A percentile compares a stretch with the other conserved stretches of the same genome.
Conservation (phyloP, 1,139 yeast species). For the Nakaseomyces kungkrabaensis region DNA sequence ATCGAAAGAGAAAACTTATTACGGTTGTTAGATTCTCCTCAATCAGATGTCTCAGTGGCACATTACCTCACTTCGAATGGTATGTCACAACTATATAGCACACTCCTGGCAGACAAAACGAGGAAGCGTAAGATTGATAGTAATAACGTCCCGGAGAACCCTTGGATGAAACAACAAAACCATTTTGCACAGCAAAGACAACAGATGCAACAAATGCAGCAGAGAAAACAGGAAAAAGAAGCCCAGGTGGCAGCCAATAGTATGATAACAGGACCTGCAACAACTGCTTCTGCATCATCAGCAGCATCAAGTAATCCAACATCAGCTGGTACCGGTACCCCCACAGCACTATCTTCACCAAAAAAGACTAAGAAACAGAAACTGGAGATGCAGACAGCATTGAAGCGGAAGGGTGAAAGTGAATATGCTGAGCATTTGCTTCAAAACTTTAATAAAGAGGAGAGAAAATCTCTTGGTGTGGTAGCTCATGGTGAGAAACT, state of each 20-base stretch:
- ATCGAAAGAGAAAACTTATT: constrained; percentile 73
- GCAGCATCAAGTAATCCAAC: constrained; percentile 24
- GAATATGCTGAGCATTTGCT: constrained; percentile 30
- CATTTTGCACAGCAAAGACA: constrained; percentile 32
- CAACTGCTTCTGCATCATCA: constrained; percentile 29
- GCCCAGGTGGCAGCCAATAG: constrained; percentile 7
- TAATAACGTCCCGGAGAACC: constrained; percentile 40
- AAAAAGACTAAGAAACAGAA: constrained; percentile 30
- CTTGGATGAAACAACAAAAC: constrained; percentile 33
- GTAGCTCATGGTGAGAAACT: constrained; percentile 72
- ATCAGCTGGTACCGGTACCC: neutral
- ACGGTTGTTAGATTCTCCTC: constrained; percentile 75
- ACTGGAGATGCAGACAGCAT: constrained; percentile 24
- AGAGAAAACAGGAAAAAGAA: constrained; percentile 26
- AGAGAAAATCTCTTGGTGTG: constrained; percentile 80
- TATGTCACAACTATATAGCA: constrained; percentile 72
- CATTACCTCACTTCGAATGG: constrained; percentile 87
- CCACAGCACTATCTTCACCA: constrained; percentile 28
- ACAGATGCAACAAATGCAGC: constrained; percentile 39
- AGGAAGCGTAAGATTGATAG: constrained; percentile 39
- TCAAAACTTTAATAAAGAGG: constrained; percentile 59
- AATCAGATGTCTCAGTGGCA: constrained; percentile 55
- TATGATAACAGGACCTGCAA: constrained; percentile 7
- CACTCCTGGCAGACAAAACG: constrained; percentile 69
- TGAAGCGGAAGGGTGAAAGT: constrained; percentile 26